These are phyloP conservation scores for Soucietia sequanensis DNA, from an alignment of 805 yeast species.

Conservation along the genomic window DNA sequence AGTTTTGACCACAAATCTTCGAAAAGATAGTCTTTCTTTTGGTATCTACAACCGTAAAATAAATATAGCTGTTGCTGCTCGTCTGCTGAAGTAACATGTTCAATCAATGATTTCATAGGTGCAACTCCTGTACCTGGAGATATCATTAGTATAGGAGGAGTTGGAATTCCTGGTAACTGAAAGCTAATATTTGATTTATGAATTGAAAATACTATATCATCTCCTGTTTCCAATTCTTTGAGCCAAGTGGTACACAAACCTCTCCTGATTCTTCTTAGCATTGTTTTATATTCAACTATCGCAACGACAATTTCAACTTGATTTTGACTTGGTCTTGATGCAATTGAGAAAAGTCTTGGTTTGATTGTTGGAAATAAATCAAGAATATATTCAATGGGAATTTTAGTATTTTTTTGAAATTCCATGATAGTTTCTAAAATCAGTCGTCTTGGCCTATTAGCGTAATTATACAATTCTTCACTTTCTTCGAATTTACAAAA, in stretches of 20 bases:
- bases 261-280: slow-evolving; percentile 66
- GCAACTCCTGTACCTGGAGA: slow-evolving; percentile 98
- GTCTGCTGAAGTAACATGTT: slow-evolving; percentile 21
- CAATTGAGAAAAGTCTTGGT: slow-evolving; percentile 84
- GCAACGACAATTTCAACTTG: slow-evolving; percentile 73
- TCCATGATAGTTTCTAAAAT: slow-evolving; percentile 81
- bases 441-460: slow-evolving; percentile 90
- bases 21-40: slow-evolving; percentile 68
- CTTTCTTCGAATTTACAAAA: slow-evolving; percentile 69
- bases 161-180: slow-evolving; percentile 8
- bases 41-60: slow-evolving; percentile 74
- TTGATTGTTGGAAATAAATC: slow-evolving; percentile 78
- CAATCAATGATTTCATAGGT: slow-evolving; percentile 76
- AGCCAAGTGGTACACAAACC: slow-evolving; percentile 87
- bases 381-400: slow-evolving; percentile 73
- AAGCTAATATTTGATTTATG: slow-evolving; percentile 46
- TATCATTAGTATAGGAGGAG: slow-evolving; percentile 60
- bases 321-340: slow-evolving; percentile 50
- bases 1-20: slow-evolving; percentile 50
- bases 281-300: slow-evolving; percentile 82
- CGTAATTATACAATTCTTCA: slow-evolving; percentile 84
- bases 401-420: slow-evolving; percentile 63
- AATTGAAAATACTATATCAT: slow-evolving; percentile 51
- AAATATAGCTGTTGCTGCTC: slow-evolving; percentile 42
- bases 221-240: slow-evolving; percentile 46